Conservation (phyloP, 148 eudicot species). For the Diospyros kaki region DNA sequence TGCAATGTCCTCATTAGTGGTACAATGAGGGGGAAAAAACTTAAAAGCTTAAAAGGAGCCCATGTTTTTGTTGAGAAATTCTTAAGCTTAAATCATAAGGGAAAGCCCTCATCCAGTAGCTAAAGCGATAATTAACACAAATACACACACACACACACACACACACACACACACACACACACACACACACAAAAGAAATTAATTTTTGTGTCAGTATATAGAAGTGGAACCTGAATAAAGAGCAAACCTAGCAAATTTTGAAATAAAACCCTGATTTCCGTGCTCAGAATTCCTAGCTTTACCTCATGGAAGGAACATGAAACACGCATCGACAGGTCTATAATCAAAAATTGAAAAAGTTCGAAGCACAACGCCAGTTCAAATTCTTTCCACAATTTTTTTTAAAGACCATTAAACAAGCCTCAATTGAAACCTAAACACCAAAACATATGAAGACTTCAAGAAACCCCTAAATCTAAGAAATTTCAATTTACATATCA, state of each 20-base stretch:
- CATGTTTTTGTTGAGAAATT: too few relatives aligned
- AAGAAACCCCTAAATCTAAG: not conserved
- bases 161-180: too few relatives aligned
- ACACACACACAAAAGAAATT: not conserved
- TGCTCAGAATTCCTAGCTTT: conserved; percentile 21
- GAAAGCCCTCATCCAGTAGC: too few relatives aligned
- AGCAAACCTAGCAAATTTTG: not conserved
- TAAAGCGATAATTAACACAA: too few relatives aligned
- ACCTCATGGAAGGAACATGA: not conserved
- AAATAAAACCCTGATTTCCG: not conserved
- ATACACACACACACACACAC: too few relatives aligned
- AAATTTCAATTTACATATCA: not conserved
- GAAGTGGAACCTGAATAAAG: not conserved
- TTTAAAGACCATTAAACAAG: not conserved
- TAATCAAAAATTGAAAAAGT: not conserved
- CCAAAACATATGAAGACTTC: not conserved
- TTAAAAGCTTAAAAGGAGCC: not conserved
- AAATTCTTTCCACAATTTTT: not conserved
- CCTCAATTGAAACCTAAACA: not conserved
- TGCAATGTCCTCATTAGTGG: conserved; percentile 16
- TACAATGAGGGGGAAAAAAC: not conserved
- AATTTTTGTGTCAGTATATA: not conserved
- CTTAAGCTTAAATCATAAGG: too few relatives aligned
- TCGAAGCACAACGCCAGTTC: not conserved
- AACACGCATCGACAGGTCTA: not conserved